Evolutionary conservation across 2,329 filamentous ascomycete genomes (phyloP).

Genomic region (Aphanoascus verrucosus): DNA sequence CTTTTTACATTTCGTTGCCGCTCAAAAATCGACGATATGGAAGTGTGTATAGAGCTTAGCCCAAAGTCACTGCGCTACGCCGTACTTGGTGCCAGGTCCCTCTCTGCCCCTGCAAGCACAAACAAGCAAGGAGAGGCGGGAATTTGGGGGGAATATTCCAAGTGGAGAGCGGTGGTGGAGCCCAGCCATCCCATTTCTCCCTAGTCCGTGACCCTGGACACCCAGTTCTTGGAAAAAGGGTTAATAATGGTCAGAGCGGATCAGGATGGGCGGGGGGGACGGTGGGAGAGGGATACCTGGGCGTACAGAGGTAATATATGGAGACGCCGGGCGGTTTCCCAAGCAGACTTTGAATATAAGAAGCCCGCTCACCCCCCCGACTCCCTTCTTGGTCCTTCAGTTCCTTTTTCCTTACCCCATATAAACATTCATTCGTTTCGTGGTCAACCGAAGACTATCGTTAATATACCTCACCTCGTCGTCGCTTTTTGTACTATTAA

Average conservation of each 20-base stretch:
- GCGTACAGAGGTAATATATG: background rate
- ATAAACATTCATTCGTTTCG: conserved; percentile 16
- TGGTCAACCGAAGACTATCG: conserved; percentile 11
- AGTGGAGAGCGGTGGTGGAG: background rate
- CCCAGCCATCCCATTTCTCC: conserved; percentile 3
- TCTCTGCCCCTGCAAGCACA: background rate
- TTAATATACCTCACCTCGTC: conserved; percentile 6
- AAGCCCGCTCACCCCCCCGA: conserved; percentile 4
- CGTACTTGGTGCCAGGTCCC: background rate
- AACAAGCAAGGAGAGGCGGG: conserved; percentile 1
- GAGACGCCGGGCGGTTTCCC: background rate
- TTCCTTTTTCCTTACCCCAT: conserved; percentile 4
- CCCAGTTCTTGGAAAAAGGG: conserved; percentile 5
- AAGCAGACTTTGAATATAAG: conserved; percentile 4
- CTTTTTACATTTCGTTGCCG: background rate
- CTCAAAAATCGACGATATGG: background rate
- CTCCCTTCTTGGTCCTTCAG: conserved; percentile 5
- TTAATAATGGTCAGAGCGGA: background rate
- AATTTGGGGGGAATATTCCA: background rate
- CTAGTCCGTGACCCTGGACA: conserved; percentile 3
- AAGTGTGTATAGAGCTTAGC: background rate
- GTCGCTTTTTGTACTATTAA: conserved; percentile 5
- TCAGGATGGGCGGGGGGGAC: background rate
- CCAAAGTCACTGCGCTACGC: background rate
- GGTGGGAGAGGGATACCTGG: background rate